A percentile compares a stretch with the other conserved stretches of the same genome.
These are phyloP conservation scores for Bipolaris bicolor DNA, from an alignment of 2,329 filamentous ascomycete species.

Conservation along the genomic window DNA sequence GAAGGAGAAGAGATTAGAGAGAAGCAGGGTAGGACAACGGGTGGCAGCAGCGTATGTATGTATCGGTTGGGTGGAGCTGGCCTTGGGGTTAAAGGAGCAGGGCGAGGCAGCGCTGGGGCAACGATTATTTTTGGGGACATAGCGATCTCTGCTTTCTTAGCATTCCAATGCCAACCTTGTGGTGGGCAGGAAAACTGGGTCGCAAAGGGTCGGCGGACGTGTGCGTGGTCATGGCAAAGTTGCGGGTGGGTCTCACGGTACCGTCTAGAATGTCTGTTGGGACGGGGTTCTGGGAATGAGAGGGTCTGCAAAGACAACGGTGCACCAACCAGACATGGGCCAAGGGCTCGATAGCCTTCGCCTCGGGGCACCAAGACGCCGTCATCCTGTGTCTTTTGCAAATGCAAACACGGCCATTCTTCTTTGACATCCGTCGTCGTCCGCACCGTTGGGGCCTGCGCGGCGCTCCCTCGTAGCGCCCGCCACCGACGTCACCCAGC, in stretches of 20 bases:
- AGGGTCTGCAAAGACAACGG: background rate
- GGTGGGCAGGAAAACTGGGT: conserved; percentile 28
- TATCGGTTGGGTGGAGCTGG: conserved; percentile 16
- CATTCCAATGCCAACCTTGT: conserved; percentile 12
- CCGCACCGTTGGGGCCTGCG: conserved; percentile 6
- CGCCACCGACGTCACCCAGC: conserved; percentile 17
- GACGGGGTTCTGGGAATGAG: conserved; percentile 12
- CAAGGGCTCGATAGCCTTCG: background rate
- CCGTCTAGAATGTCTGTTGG: conserved; percentile 23
- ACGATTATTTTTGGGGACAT: conserved; percentile 27
- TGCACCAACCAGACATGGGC: conserved; percentile 8
- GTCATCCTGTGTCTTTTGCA: conserved; percentile 2
- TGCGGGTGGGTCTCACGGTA: conserved; percentile 18
- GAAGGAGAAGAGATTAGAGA: background rate
- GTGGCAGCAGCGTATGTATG: conserved; percentile 5
- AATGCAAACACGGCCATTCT: background rate
- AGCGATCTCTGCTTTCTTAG: conserved; percentile 29
- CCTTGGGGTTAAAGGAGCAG: conserved; percentile 23
- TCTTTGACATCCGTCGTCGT: conserved; percentile 5
- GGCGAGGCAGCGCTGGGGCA: conserved; percentile 4
- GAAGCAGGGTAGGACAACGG: background rate
- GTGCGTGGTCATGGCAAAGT: conserved; percentile 15
- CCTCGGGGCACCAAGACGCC: conserved; percentile 1
- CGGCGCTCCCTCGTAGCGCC: background rate
- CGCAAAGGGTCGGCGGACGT: conserved; percentile 12